These are phyloP conservation scores for Hanseniaspora clermontiae DNA, from an alignment of 805 yeast genomes.

Conservation along the genomic window DNA sequence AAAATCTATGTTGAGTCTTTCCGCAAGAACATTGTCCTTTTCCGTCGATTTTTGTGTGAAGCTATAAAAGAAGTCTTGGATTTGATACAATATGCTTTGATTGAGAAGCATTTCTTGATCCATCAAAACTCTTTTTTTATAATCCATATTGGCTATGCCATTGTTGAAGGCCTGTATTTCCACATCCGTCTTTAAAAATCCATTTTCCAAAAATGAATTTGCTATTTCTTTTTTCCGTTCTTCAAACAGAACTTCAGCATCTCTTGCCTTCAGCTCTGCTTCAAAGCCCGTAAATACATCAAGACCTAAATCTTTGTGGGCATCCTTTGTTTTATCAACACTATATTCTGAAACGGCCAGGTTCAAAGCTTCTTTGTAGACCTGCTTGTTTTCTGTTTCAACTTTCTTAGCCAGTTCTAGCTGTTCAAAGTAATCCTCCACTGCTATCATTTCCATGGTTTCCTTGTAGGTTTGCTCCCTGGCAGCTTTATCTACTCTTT, in stretches of 20 bases:
- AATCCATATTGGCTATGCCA: background rate
- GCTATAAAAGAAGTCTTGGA: slow-evolving; percentile 4
- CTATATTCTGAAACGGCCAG: background rate
- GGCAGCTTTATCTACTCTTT: background rate
- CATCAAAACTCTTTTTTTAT: background rate
- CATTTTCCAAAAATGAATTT: background rate
- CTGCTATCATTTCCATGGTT: background rate
- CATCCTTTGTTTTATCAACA: background rate
- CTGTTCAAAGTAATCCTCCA: background rate
- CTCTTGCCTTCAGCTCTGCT: background rate
- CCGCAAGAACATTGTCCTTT: background rate
- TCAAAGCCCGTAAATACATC: slow-evolving; percentile 3
- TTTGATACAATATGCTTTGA: background rate
- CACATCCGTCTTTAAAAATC: background rate
- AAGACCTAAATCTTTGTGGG: background rate
- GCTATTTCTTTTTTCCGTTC: background rate
- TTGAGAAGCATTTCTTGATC: background rate
- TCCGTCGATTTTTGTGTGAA: background rate
- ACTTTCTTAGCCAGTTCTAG: background rate
- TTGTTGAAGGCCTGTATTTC: background rate
- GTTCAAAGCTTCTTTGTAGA: background rate
- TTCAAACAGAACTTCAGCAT: background rate
- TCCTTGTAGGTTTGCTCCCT: background rate
- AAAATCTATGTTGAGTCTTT: background rate
- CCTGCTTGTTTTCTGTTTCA: background rate